A percentile compares a stretch with the other conserved stretches of the same genome.
These are phyloP conservation scores for Persicaria maculosa DNA, from an alignment of 148 eudicot genomes.

Conservation along the genomic window DNA sequence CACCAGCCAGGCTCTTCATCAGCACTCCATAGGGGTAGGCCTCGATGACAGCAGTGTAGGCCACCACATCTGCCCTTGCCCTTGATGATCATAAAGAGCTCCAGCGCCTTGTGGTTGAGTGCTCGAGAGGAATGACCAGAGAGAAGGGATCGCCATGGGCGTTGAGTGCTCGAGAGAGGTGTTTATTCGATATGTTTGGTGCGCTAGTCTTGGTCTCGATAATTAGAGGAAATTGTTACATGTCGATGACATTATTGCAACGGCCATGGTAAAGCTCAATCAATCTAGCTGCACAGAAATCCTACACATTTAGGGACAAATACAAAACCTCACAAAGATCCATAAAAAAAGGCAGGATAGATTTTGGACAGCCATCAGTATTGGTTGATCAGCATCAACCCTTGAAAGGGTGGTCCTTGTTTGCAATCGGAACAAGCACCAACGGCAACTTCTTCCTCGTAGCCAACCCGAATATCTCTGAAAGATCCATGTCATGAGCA, in stretches of 20 bases:
- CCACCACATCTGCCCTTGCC: constrained; percentile 73
- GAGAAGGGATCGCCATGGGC: too few species aligned
- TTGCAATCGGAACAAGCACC: constrained; percentile 27
- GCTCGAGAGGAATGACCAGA: constrained; percentile 16
- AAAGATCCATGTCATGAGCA: constrained; percentile 23
- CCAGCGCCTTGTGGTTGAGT: constrained; percentile 66
- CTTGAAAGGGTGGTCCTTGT: constrained; percentile 1
- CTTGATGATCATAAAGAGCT: constrained; percentile 50
- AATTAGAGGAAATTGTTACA: too few species aligned
- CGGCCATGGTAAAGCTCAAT: too few species aligned
- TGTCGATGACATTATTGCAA: too few species aligned
- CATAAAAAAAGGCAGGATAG: neutral
- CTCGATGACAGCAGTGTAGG: constrained; percentile 75
- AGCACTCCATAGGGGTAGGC: constrained; percentile 59
- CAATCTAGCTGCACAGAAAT: too few species aligned
- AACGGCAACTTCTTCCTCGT: constrained; percentile 33
- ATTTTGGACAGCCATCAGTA: neutral
- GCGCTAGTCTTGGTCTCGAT: too few species aligned
- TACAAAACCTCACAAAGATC: neutral
- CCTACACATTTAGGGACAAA: too few species aligned
- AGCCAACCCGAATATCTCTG: constrained; percentile 40
- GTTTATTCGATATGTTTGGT: too few species aligned
- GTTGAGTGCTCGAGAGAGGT: too few species aligned
- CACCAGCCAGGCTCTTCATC: constrained; percentile 40
- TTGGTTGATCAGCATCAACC: neutral